Percentiles rank a stretch among this genome's conserved stretches.
phyloP scores from a whole-genome alignment of 371 early-diverging fungal genomes.

The Lichtheimia hyalospora region DNA sequence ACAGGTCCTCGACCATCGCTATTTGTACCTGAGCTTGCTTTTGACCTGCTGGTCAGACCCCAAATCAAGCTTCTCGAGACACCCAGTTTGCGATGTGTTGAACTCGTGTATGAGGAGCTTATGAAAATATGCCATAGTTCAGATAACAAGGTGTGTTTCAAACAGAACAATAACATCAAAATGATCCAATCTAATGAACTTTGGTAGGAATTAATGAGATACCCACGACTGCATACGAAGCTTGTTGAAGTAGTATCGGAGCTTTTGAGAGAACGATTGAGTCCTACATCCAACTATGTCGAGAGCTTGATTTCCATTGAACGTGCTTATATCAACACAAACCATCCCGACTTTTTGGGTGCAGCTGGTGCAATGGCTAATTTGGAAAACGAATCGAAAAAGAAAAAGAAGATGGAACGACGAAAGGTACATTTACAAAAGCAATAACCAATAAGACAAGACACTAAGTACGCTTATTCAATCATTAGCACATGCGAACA shows the following conservation, averaged over 20 bases:
- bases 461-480: not conserved
- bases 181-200: not conserved
- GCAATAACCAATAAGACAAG: not conserved
- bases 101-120: slow-evolving; percentile 87
- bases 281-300: slow-evolving; percentile 77
- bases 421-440: slow-evolving; percentile 14
- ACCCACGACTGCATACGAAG: slow-evolving; percentile 80
- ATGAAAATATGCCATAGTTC: slow-evolving; percentile 86
- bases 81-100: slow-evolving; percentile 83
- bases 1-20: slow-evolving; percentile 84
- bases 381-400: slow-evolving; percentile 52
- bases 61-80: slow-evolving; percentile 80
- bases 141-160: slow-evolving; percentile 62
- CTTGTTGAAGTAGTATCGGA: slow-evolving; percentile 81
- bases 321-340: slow-evolving; percentile 91
- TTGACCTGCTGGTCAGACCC: slow-evolving; percentile 84
- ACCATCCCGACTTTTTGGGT: slow-evolving; percentile 91
- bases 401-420: slow-evolving; percentile 46
- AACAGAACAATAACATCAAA: not conserved
- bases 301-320: slow-evolving; percentile 89
- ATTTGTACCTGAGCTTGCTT: slow-evolving; percentile 91
- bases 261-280: slow-evolving; percentile 78
- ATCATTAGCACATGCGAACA: slow-evolving; percentile 7
- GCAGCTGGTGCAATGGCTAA: slow-evolving; percentile 79
- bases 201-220: slow-evolving; percentile 70